Percentiles rank a stretch among this genome's conserved stretches.
These are phyloP conservation scores for Fomitopsis serialis DNA, from an alignment of 768 basidiomycete genomes.

Conservation along the genomic window DNA sequence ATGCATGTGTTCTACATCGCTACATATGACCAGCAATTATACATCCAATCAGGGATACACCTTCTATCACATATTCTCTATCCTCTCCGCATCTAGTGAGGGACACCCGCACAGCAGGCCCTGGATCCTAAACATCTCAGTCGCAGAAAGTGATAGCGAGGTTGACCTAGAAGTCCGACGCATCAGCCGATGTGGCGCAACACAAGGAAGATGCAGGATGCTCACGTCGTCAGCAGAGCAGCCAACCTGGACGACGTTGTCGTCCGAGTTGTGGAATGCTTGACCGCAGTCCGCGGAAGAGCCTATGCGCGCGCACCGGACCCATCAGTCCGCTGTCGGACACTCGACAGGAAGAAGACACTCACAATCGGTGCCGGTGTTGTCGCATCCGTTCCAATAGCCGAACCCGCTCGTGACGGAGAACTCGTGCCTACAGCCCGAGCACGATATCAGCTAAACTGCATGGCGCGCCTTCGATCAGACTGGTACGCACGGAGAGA, in stretches of 20 bases:
- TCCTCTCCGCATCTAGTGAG: no score
- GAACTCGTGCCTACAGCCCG: conserved; percentile 30
- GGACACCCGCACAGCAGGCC: no score
- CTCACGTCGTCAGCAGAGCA: conserved; percentile 33
- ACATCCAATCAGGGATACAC: no score
- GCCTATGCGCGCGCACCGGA: conserved; percentile 22
- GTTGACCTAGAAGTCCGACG: conserved; percentile 24
- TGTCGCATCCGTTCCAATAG: conserved; percentile 39
- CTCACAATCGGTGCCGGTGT: conserved; percentile 39
- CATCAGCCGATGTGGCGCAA: not conserved
- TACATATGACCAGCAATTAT: no score
- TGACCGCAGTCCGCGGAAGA: conserved; percentile 27
- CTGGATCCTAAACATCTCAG: no score
- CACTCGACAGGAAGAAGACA: not conserved
- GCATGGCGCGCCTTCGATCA: not conserved
- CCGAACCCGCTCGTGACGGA: conserved; percentile 37
- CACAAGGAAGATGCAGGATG: not conserved
- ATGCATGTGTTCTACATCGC: no score
- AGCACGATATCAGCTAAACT: conserved; percentile 7
- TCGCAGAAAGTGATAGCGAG: conserved; percentile 32
- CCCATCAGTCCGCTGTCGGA: not conserved
- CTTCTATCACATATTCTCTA: no score
- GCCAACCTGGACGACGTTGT: conserved; percentile 34
- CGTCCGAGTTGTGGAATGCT: conserved; percentile 32
- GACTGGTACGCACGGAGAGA: conserved; percentile 32